These are phyloP conservation scores for Saturnispora bothae DNA, from an alignment of 805 yeast species.

Conservation along the genomic window DNA sequence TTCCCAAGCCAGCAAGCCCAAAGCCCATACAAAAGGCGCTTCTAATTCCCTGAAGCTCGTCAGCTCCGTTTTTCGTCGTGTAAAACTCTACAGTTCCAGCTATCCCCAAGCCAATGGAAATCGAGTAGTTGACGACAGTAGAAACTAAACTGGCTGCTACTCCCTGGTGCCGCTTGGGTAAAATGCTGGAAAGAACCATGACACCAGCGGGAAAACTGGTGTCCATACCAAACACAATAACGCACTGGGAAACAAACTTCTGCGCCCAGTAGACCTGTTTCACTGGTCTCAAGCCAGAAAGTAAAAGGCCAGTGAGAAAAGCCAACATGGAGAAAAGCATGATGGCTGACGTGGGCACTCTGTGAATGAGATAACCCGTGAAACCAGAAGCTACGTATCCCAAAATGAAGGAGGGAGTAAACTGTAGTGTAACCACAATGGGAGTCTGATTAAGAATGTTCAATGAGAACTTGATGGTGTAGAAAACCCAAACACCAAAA, in stretches of 20 bases:
- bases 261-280: slow-evolving; percentile 50
- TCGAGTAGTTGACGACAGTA: slow-evolving; percentile 63
- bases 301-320: slow-evolving; percentile 43
- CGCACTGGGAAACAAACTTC: slow-evolving; percentile 43
- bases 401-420: slow-evolving; percentile 35
- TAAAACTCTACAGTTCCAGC: slow-evolving; percentile 56
- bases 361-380: slow-evolving; percentile 39
- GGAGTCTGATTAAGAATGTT: slow-evolving; percentile 41
- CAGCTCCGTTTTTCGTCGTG: slow-evolving; percentile 21
- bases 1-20: slow-evolving; percentile 48
- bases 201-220: slow-evolving; percentile 69
- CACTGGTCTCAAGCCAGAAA: slow-evolving; percentile 47
- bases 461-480: slow-evolving; percentile 41
- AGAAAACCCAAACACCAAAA: slow-evolving; percentile 66
- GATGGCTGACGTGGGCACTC: slow-evolving; percentile 38
- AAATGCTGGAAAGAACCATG: slow-evolving; percentile 44
- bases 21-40: slow-evolving; percentile 50
- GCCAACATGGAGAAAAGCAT: slow-evolving; percentile 41
- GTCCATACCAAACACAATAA: slow-evolving; percentile 69
- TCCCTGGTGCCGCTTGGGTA: slow-evolving; percentile 61
- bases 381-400: slow-evolving; percentile 48
- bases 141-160: slow-evolving; percentile 67
- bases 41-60: slow-evolving; percentile 37
- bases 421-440: slow-evolving; percentile 36
- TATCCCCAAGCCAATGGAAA: slow-evolving; percentile 58